Percentiles rank a stretch among this genome's conserved stretches.
These are phyloP conservation scores for Perkinsus marinus DNA, from an alignment of 169 alveolate species.

Conservation along the genomic window DNA sequence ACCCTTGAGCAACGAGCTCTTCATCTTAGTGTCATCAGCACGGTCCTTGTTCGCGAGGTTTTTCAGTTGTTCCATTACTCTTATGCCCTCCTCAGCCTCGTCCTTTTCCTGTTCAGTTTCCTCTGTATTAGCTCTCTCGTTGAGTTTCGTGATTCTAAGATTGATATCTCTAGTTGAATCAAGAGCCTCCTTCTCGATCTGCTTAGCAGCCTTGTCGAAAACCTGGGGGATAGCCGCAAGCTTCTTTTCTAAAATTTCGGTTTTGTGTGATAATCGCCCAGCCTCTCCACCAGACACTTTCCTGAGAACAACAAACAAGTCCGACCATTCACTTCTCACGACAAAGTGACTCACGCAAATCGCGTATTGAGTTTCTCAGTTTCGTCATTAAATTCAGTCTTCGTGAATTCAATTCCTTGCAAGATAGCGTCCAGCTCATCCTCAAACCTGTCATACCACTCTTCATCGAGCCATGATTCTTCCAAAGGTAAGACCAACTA, in stretches of 20 bases:
- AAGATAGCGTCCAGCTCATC: neutral
- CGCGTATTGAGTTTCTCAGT: neutral
- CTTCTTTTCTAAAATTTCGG: neutral
- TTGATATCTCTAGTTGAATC: neutral
- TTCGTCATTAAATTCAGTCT: neutral
- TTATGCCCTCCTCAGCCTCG: neutral
- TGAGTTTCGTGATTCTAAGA: neutral
- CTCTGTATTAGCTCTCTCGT: neutral
- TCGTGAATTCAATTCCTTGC: neutral
- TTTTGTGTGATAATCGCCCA: neutral
- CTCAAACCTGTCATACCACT: neutral
- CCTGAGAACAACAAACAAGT: neutral
- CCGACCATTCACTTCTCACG: neutral
- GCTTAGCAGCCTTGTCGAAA: neutral
- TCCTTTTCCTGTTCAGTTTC: neutral
- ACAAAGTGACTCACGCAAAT: neutral
- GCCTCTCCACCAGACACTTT: neutral
- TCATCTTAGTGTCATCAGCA: neutral
- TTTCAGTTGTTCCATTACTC: neutral
- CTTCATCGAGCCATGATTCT: neutral
- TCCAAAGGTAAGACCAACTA: no score
- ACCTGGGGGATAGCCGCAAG: neutral
- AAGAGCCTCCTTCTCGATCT: neutral
- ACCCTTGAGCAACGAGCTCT: neutral
- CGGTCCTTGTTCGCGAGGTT: neutral